Evolutionary conservation across 768 basidiomycete genomes (phyloP), one percentile per base, ranked within the genome.

Genomic region (Suillus discolor): DNA sequence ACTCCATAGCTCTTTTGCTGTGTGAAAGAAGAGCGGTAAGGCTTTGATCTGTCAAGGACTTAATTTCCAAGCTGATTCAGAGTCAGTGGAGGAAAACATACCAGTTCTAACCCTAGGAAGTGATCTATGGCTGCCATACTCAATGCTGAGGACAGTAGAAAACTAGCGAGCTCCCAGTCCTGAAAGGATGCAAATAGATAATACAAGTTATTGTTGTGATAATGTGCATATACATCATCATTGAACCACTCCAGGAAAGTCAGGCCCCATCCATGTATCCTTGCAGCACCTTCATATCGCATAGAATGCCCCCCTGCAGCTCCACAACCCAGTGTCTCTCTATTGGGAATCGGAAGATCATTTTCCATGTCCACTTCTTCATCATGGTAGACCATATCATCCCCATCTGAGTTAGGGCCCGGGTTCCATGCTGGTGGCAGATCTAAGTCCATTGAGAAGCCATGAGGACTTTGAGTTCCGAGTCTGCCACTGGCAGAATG

Each of bases 141-240:
- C 47, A 80, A 20, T 3, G 62, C 18, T 6, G 72, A 75, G 11
- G 54, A 69, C 20, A 71, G 36, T 0, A 79, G 70, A 68, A 75
- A 79, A 8, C 64, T 70, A 0, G 70, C 76, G 4, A 76, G 34
- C 67, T 77, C 71, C 77, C 78, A 79, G 45, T 81, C 77, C 0
- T 65, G 60, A 15, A 67, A 62, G 25, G 71, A 69, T 7, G 69
- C 63, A 62, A 80, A 81, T 36, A 77, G 79, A 62, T 79, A 79
- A 62, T 73, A 80, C 1, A 72, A 23, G 12, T 63, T 63, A 2
- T 49, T 5, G 11, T 54, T 38, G 6, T 2, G 13, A 36, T 41
- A 23, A 25, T 54, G n/a, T 4, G 62, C 16, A 28, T 63, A 54
- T n/a, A 13, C 36, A 55, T 63, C 62, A 23, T 15, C 11, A 18